These are phyloP conservation scores for Narthecium ossifragum DNA, from an alignment of 106 monocot species.

Conservation along the genomic window DNA sequence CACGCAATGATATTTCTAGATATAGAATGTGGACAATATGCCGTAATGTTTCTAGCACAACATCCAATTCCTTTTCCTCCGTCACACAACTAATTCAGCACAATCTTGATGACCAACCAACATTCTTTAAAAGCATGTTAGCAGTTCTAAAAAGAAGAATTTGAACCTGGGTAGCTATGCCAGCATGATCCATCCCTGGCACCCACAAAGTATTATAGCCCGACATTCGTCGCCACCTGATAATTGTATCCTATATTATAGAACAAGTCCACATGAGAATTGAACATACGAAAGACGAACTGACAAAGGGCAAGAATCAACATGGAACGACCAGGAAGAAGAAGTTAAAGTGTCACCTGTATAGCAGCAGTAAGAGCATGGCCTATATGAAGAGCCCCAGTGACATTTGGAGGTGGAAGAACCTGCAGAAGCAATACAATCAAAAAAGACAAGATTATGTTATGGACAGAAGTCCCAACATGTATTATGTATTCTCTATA, in stretches of 20 bases:
- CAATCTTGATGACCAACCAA: too few species aligned
- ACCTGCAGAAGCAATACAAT: constrained; percentile 41
- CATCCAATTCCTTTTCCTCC: too few species aligned
- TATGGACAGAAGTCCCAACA: too few species aligned
- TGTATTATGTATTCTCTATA: too few species aligned
- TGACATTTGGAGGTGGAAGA: constrained; percentile 95
- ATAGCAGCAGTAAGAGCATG: constrained; percentile 87
- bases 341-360: constrained; percentile 39
- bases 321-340: background rate
- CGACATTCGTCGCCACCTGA: constrained; percentile 88
- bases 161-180: constrained; percentile 93
- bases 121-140: too few species aligned
- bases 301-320: background rate
- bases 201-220: constrained; percentile 95
- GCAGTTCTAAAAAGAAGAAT: background rate
- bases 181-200: constrained; percentile 99
- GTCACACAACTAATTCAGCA: too few species aligned
- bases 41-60: too few species aligned
- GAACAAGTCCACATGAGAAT: background rate
- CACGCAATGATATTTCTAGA: too few species aligned
- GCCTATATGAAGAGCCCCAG: constrained; percentile 90
- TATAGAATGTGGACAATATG: too few species aligned
- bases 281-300: background rate
- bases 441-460: too few species aligned
- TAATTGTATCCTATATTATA: constrained; percentile 65